These are phyloP conservation scores for Nicotiana benthamiana DNA, from an alignment of 257 asterid genomes.

Conservation along the genomic window DNA sequence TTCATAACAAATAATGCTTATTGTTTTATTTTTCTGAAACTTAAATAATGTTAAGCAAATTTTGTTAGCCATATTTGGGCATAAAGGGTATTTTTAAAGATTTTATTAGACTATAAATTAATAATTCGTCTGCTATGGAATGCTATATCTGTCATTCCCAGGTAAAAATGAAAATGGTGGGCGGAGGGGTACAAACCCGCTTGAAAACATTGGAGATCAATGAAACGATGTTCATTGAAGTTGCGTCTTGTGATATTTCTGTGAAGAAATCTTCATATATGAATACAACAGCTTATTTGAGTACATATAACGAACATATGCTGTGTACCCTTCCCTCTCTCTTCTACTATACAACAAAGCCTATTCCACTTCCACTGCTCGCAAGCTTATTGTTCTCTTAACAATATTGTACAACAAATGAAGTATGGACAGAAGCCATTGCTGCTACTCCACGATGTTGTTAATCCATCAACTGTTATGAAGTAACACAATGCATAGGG, in stretches of 20 bases:
- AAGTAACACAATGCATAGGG: neutral
- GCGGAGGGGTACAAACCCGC: neutral
- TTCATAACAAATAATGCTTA: too few species aligned
- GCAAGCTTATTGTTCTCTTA: conserved; percentile 3
- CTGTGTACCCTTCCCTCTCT: neutral
- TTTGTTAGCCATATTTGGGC: neutral
- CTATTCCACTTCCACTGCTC: neutral
- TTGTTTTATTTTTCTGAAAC: too few species aligned
- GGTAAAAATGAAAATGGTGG: neutral
- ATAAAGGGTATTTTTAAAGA: neutral
- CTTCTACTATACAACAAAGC: neutral
- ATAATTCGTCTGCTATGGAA: neutral
- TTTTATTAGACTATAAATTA: neutral
- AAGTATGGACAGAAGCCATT: neutral
- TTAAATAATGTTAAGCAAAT: too few species aligned
- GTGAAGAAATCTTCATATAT: neutral
- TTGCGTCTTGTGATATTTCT: neutral
- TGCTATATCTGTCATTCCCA: neutral
- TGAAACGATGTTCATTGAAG: neutral
- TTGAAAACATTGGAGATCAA: neutral
- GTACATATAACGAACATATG: neutral
- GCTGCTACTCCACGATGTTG: neutral
- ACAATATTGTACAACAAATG: neutral
- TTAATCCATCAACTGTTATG: neutral
- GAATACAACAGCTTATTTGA: neutral